phyloP scores from a whole-genome alignment of 306 rosid genomes.

The Cucurbita maxima region DNA sequence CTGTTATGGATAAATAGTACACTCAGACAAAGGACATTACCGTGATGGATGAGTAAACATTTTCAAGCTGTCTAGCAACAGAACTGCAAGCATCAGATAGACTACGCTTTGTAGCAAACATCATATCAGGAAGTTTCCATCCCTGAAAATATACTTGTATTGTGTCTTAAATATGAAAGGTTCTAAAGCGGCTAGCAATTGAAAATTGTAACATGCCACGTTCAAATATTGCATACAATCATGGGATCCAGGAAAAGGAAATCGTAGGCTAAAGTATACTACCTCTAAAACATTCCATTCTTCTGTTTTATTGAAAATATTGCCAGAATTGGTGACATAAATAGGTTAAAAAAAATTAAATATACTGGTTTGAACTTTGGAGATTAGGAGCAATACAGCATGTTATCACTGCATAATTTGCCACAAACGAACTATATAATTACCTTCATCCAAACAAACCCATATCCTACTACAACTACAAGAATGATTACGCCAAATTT shows the following conservation, averaged over 20 bases:
- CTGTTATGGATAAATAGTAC: neutral
- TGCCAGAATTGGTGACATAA: neutral
- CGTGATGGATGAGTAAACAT: constrained; percentile 52
- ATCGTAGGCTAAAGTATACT: neutral
- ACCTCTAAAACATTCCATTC: neutral
- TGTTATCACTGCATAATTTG: neutral
- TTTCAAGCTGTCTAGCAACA: constrained; percentile 59
- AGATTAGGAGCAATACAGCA: neutral
- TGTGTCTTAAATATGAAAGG: neutral
- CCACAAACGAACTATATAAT: neutral
- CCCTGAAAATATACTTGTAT: constrained; percentile 46
- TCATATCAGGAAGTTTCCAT: constrained; percentile 85
- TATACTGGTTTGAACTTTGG: neutral
- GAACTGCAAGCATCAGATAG: constrained; percentile 69
- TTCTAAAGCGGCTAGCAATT: neutral
- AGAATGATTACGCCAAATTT: constrained; percentile 52
- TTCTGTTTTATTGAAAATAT: neutral
- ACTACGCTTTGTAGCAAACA: constrained; percentile 89
- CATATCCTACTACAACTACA: constrained; percentile 58
- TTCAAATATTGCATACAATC: neutral
- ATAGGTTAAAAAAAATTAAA: neutral
- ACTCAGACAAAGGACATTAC: constrained; percentile 18
- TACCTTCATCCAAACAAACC: constrained; percentile 95
- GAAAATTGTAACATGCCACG: neutral
- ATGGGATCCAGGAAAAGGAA: neutral